Evolutionary conservation across 257 asterid genomes (phyloP).

Genomic region (Galeopsis tetrahit): DNA sequence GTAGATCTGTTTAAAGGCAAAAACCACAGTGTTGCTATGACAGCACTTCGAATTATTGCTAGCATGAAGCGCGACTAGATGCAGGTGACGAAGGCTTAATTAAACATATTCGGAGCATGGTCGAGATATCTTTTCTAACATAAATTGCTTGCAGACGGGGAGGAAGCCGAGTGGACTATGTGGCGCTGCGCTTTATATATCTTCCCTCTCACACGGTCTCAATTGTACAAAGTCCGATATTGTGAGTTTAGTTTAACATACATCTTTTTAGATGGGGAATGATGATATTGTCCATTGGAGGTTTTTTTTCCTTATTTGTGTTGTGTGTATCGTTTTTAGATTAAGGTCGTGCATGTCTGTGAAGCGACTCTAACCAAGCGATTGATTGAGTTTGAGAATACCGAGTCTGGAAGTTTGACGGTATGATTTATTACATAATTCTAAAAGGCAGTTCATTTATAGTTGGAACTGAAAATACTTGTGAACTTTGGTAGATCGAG

Average conservation of each 20-base stretch:
- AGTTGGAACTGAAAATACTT: neutral
- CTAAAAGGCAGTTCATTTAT: slow-evolving; percentile 5
- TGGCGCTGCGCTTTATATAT: slow-evolving; percentile 89
- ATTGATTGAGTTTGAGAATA: slow-evolving; percentile 87
- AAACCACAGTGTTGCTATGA: slow-evolving; percentile 40
- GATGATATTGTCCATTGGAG: too few relatives aligned
- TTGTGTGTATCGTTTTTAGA: slow-evolving; percentile 45
- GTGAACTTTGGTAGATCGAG: slow-evolving; percentile 56
- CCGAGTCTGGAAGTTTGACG: slow-evolving; percentile 82
- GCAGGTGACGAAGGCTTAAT: slow-evolving; percentile 49
- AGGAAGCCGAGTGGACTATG: slow-evolving; percentile 96
- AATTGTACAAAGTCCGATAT: slow-evolving; percentile 68
- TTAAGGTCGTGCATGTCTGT: slow-evolving; percentile 79
- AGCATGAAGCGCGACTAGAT: slow-evolving; percentile 98
- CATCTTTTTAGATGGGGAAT: too few relatives aligned
- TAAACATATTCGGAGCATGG: too few relatives aligned
- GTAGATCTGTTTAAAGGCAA: slow-evolving; percentile 58
- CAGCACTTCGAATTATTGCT: slow-evolving; percentile 59
- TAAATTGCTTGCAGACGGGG: slow-evolving; percentile 64
- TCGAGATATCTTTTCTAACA: too few relatives aligned
- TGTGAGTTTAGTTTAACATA: slow-evolving; percentile 53
- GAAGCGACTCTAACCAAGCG: slow-evolving; percentile 86
- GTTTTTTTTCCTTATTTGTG: neutral
- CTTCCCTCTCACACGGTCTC: slow-evolving; percentile 78
- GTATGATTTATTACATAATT: slow-evolving; percentile 39